Evolutionary conservation across 768 basidiomycete genomes (phyloP).

Genomic region (Leccinum disarticulatum): DNA sequence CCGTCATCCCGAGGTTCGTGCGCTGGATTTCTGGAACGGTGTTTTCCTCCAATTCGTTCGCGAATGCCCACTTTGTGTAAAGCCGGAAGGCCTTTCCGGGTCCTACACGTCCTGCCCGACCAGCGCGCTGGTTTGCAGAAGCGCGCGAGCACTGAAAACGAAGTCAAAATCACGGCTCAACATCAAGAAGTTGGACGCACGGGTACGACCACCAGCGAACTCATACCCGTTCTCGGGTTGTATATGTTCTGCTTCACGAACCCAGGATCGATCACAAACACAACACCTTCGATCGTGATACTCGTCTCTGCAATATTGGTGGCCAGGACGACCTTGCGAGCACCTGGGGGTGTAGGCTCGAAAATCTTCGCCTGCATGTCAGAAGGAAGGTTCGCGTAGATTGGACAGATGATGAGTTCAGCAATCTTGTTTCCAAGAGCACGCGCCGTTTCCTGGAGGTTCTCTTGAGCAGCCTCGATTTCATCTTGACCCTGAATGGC

Average conservation of each 20-base stretch:
- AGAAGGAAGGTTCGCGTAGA: conserved; percentile 98
- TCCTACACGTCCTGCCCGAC: conserved; percentile 95
- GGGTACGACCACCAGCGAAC: conserved; percentile 92
- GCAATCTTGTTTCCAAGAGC: conserved; percentile 94
- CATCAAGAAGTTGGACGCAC: conserved; percentile 45
- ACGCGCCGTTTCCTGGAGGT: conserved; percentile 90
- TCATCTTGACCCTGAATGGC: conserved; percentile 85
- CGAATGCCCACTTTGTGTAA: conserved; percentile 97
- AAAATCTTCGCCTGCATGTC: conserved; percentile 99
- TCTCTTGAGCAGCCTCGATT: conserved; percentile 97
- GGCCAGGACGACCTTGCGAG: conserved; percentile 95
- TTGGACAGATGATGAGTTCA: conserved; percentile 94
- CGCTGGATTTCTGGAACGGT: conserved; percentile 98
- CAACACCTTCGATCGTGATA: conserved; percentile 98
- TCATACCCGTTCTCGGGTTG: conserved; percentile 98
- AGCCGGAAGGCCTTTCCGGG: conserved; percentile 98
- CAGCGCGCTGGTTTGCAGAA: conserved; percentile 95
- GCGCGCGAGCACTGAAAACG: conserved; percentile 82
- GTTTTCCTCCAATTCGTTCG: conserved; percentile 94
- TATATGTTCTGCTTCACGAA: conserved; percentile 99
- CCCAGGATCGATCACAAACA: conserved; percentile 98
- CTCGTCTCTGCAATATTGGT: conserved; percentile 99
- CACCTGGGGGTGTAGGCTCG: conserved; percentile 95
- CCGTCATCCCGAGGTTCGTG: conserved; percentile 96
- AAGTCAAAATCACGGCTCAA: background rate